Percentiles rank a stretch among this genome's conserved stretches.
Conservation (phyloP, 768 basidiomycete species). For the Lactifluus echinatus region DNA sequence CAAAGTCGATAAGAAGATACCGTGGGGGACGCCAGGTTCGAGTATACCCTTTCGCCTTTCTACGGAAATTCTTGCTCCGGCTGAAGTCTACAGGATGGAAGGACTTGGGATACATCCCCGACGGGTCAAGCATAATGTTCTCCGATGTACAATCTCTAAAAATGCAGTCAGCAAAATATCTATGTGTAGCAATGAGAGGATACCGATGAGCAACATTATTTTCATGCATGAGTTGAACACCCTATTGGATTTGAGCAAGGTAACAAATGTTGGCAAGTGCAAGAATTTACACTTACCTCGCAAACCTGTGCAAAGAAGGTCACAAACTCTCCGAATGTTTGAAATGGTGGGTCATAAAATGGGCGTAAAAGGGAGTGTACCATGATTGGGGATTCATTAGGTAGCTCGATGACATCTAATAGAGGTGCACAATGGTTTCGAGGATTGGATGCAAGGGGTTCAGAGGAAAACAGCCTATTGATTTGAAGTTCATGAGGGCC, state of each 20-base stretch:
- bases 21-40: too few species aligned
- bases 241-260: not conserved
- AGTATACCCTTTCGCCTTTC: too few species aligned
- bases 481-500: constrained; percentile 13
- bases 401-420: constrained; percentile 3
- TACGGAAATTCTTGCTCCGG: too few species aligned
- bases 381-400: constrained; percentile 9
- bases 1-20: constrained; percentile 28
- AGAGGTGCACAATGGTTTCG: constrained; percentile 7
- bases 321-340: constrained; percentile 21
- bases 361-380: constrained; percentile 26
- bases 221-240: constrained; percentile 14
- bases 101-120: too few species aligned
- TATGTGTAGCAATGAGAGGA: constrained; percentile 6
- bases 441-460: not conserved
- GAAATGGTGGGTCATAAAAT: constrained; percentile 23
- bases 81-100: too few species aligned
- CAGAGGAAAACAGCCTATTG: not conserved
- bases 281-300: constrained; percentile 9
- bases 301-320: constrained; percentile 23
- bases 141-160: constrained; percentile 1
- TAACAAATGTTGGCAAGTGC: not conserved
- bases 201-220: constrained; percentile 15
- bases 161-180: too few species aligned
- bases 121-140: constrained; percentile 18